Conservation (phyloP, 345 rosid species). For the Murraya paniculata region DNA sequence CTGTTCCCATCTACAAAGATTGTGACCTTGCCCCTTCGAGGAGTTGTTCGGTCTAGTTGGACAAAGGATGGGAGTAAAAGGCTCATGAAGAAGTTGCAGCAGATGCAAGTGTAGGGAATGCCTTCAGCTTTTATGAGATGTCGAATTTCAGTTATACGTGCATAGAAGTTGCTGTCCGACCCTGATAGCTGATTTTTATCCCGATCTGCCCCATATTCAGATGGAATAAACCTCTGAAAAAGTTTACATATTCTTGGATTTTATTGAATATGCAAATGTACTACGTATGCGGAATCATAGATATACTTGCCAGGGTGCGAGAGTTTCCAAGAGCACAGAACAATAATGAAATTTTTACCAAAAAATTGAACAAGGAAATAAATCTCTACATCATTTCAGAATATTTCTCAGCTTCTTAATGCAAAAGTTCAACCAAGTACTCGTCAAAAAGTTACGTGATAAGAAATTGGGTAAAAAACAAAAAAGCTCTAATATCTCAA, state of each 20-base stretch:
- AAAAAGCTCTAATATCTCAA: too few relatives aligned
- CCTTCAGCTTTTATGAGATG: slow-evolving; percentile 59
- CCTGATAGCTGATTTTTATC: slow-evolving; percentile 54
- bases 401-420: too few relatives aligned
- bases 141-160: slow-evolving; percentile 56
- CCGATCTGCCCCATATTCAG: slow-evolving; percentile 77
- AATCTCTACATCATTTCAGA: not conserved
- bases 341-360: not conserved
- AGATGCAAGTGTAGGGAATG: slow-evolving; percentile 64
- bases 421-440: not conserved
- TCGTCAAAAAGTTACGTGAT: not conserved
- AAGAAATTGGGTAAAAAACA: not conserved
- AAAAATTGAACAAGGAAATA: not conserved
- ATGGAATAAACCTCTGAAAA: slow-evolving; percentile 77
- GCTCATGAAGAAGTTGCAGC: slow-evolving; percentile 62
- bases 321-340: not conserved
- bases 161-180: slow-evolving; percentile 57
- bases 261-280: not conserved
- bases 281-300: not conserved
- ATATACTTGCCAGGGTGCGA: not conserved
- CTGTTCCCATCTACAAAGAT: slow-evolving; percentile 67
- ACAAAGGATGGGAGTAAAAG: slow-evolving; percentile 62
- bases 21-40: slow-evolving; percentile 58
- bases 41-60: slow-evolving; percentile 58
- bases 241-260: not conserved